Percentiles rank a stretch among this genome's conserved stretches.
Evolutionary conservation across 768 basidiomycete species (phyloP).

Genomic region (Russula ochroleuca): DNA sequence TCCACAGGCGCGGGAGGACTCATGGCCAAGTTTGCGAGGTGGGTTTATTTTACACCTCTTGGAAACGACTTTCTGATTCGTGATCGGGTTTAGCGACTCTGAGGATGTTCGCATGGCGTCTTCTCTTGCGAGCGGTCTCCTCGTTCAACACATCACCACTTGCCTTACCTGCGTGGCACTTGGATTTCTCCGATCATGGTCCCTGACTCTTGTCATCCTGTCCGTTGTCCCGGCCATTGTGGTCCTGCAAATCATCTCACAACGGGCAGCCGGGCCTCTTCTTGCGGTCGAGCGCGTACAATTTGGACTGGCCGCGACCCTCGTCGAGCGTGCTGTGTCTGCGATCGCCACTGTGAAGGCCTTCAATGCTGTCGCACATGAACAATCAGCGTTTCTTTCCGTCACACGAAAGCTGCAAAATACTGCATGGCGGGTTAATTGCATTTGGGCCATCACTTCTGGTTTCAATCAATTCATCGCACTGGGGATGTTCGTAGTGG

Average conservation of each 20-base stretch:
- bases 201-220: slow-evolving; percentile 88
- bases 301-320: slow-evolving; percentile 67
- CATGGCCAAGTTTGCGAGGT: slow-evolving; percentile 92
- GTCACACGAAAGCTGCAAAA: slow-evolving; percentile 44
- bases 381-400: slow-evolving; percentile 46
- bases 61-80: slow-evolving; percentile 1
- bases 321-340: slow-evolving; percentile 69
- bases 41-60: slow-evolving; percentile 5
- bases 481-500: slow-evolving; percentile 92
- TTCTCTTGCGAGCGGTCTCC: slow-evolving; percentile 70
- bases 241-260: slow-evolving; percentile 70
- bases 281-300: slow-evolving; percentile 62
- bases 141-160: slow-evolving; percentile 79
- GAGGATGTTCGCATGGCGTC: slow-evolving; percentile 87
- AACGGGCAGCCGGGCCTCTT: slow-evolving; percentile 61
- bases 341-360: slow-evolving; percentile 90
- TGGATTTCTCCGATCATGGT: slow-evolving; percentile 73
- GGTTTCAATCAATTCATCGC: slow-evolving; percentile 75
- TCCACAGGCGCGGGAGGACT: slow-evolving; percentile 80
- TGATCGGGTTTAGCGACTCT: slow-evolving; percentile 62
- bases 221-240: slow-evolving; percentile 81
- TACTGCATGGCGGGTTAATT: slow-evolving; percentile 51
- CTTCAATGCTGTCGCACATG: slow-evolving; percentile 70
- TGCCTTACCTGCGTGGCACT: slow-evolving; percentile 74
- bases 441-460: slow-evolving; percentile 71